Conservation (phyloP, 768 basidiomycete genomes). For the Cystoderma amianthinum region DNA sequence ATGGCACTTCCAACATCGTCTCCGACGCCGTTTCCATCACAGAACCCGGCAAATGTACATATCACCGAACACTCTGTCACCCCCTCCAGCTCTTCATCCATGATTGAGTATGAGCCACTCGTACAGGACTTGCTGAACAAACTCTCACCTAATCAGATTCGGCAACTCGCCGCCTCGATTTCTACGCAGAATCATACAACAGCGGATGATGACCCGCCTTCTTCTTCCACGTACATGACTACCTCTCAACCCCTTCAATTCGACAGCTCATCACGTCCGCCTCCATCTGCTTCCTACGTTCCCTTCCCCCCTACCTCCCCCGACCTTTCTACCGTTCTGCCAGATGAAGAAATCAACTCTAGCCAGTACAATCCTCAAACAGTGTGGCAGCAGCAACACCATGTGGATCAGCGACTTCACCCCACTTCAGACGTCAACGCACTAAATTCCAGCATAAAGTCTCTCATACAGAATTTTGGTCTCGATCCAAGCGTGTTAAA, state of each 20-base stretch:
- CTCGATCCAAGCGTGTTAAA: constrained; percentile 41
- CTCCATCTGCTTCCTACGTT: no score
- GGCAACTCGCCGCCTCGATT: constrained; percentile 47
- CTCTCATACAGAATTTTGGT: constrained; percentile 66
- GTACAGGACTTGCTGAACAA: constrained; percentile 43
- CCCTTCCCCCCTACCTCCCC: constrained; percentile 6
- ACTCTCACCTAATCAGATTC: constrained; percentile 50
- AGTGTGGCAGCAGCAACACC: no score
- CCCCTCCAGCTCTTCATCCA: constrained; percentile 11
- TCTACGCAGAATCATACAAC: constrained; percentile 20
- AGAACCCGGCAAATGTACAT: constrained; percentile 1
- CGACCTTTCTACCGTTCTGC: constrained; percentile 4
- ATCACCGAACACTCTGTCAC: constrained; percentile 16
- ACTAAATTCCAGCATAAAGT: constrained; percentile 60
- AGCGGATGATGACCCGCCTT: no score
- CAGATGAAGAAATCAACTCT: constrained; percentile 21
- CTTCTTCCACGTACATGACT: constrained; percentile 12
- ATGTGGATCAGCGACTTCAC: constrained; percentile 49
- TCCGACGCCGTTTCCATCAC: constrained; percentile 23
- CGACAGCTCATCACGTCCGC: constrained; percentile 24
- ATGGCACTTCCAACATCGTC: constrained; percentile 33
- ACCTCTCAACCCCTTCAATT: constrained; percentile 26
- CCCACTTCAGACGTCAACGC: constrained; percentile 61
- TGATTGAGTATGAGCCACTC: constrained; percentile 34
- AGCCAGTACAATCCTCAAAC: constrained; percentile 15